A percentile compares a stretch with the other conserved stretches of the same genome.
These are phyloP conservation scores for Reticulascus tulasneorum DNA, from an alignment of 2,329 filamentous ascomycete genomes.

Conservation along the genomic window DNA sequence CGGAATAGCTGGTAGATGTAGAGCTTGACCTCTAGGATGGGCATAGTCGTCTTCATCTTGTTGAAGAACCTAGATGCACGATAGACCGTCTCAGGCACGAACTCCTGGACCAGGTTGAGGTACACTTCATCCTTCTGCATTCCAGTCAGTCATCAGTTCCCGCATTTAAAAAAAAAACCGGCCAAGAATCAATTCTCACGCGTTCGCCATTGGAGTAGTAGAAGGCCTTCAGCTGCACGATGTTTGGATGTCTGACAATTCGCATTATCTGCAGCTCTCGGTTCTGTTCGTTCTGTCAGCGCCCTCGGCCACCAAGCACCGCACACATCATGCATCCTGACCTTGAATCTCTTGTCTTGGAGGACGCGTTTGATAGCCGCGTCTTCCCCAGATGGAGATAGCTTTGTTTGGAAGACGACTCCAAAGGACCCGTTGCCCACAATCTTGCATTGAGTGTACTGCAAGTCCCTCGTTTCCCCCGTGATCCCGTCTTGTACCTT, in stretches of 20 bases:
- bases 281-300: slow-evolving; percentile 57
- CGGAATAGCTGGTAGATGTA: slow-evolving; percentile 99
- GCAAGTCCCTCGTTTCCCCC: slow-evolving; percentile 92
- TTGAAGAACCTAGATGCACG: slow-evolving; percentile 98
- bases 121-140: slow-evolving; percentile 94
- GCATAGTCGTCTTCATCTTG: slow-evolving; percentile 99
- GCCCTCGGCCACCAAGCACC: too few species aligned
- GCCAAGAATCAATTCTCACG: too few species aligned
- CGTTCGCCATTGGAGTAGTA: slow-evolving; percentile 99
- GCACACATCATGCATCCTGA: too few species aligned
- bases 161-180: neutral
- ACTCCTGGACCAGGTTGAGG: slow-evolving; percentile 96
- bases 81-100: slow-evolving; percentile 97
- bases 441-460: slow-evolving; percentile 99
- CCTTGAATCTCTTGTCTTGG: slow-evolving; percentile 99
- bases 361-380: slow-evolving; percentile 98
- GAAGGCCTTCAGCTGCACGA: slow-evolving; percentile 97
- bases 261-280: slow-evolving; percentile 99
- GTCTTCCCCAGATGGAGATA: slow-evolving; percentile 96
- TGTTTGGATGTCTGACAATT: slow-evolving; percentile 97
- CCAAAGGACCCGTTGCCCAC: slow-evolving; percentile 98
- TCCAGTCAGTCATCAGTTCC: neutral
- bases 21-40: slow-evolving; percentile 95
- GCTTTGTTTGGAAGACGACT: slow-evolving; percentile 97
- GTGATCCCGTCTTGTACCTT: slow-evolving; percentile 98